A percentile compares a stretch with the other conserved stretches of the same genome.
Conservation (phyloP, 805 yeast genomes). For the Schwanniomyces vanrijiae region DNA sequence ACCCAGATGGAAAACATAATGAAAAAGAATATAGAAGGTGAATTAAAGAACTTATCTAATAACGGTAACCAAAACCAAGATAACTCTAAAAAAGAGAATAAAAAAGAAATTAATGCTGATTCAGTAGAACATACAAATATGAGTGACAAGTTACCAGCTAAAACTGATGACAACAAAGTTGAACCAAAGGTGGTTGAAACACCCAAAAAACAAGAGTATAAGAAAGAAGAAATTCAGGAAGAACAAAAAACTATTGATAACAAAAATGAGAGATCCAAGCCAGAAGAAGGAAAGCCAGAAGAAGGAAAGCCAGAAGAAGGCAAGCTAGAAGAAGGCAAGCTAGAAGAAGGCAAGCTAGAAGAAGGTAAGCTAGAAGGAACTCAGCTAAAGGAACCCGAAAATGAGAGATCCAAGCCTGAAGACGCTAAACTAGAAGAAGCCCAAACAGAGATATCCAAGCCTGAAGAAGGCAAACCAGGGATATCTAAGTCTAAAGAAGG, state of each 20-base stretch:
- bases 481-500: background rate
- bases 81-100: background rate
- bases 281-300: conserved; percentile 1
- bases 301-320: background rate
- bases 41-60: conserved; percentile 7
- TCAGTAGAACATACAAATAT: background rate
- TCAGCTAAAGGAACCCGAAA: background rate
- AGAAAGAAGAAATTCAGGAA: background rate
- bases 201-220: background rate
- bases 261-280: background rate
- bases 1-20: conserved; percentile 45
- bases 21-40: conserved; percentile 38
- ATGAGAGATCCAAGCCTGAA: background rate
- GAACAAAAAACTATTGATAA: background rate
- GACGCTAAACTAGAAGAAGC: background rate
- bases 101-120: background rate
- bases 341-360: background rate
- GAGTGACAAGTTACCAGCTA: background rate
- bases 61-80: conserved; percentile 1
- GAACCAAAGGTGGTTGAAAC: background rate
- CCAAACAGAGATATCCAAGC: background rate
- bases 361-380: background rate
- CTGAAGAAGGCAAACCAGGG: background rate
- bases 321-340: background rate
- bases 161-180: background rate